Evolutionary conservation across 495 filamentous ascomycete species (phyloP).

Genomic region (Neurospora sp.): DNA sequence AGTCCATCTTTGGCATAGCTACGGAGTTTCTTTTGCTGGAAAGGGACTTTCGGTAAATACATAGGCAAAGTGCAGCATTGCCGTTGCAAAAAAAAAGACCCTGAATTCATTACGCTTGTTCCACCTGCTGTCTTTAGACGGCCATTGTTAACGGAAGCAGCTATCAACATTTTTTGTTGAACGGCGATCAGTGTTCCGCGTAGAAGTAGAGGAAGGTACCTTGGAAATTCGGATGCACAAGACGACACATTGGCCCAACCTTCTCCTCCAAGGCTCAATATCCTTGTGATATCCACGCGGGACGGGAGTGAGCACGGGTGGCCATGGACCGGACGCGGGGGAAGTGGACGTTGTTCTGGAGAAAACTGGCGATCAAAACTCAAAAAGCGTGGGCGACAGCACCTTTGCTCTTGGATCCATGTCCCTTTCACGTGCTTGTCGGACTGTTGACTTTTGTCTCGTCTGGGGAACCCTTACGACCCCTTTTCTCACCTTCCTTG

Average conservation of each 20-base stretch:
- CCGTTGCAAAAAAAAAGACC: neutral
- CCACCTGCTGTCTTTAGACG: neutral
- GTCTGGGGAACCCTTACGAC: neutral
- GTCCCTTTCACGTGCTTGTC: neutral
- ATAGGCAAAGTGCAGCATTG: neutral
- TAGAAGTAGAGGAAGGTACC: neutral
- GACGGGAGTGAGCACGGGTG: neutral
- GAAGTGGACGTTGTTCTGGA: neutral
- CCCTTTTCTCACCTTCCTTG: neutral
- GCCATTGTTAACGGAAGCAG: neutral
- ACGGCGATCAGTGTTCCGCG: neutral
- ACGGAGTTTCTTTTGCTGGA: neutral
- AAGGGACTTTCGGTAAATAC: neutral
- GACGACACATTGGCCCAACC: neutral
- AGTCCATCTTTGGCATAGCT: neutral
- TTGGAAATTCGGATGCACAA: neutral
- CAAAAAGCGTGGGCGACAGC: neutral
- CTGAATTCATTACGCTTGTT: neutral
- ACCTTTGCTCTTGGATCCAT: neutral
- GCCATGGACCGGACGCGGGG: neutral
- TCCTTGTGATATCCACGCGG: neutral
- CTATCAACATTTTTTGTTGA: neutral
- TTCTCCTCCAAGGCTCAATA: neutral
- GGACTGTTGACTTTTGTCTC: neutral
- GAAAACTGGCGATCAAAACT: neutral